These are phyloP conservation scores for Tetradesmus lagerheimii DNA, from an alignment of 139 green algal genomes.

Conservation along the genomic window DNA sequence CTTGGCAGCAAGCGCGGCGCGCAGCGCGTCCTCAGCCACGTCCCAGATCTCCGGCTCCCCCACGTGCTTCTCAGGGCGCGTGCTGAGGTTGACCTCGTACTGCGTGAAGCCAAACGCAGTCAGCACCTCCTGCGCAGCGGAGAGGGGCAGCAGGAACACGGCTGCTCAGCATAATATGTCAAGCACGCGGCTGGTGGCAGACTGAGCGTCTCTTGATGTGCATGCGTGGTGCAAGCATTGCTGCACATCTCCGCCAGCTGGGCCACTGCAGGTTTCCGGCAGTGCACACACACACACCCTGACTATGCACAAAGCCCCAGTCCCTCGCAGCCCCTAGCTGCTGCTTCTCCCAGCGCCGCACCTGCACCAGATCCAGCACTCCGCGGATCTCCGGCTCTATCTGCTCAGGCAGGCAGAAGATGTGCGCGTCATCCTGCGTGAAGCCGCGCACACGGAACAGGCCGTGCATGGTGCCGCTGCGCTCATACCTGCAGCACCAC, in stretches of 20 bases:
- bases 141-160: not conserved
- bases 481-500: conserved; percentile 82
- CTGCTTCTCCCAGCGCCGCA: not conserved
- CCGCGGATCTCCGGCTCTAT: conserved; percentile 88
- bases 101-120: conserved; percentile 92
- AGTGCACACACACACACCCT: no score
- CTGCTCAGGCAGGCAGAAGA: conserved; percentile 98
- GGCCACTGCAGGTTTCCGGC: no score
- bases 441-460: conserved; percentile 98
- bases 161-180: no score
- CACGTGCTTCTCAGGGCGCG: conserved; percentile 94
- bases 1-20: conserved; percentile 86
- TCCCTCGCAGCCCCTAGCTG: no score
- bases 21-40: conserved; percentile 82
- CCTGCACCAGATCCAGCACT: conserved; percentile 80
- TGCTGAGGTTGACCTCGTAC: conserved; percentile 95
- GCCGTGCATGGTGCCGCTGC: conserved; percentile 96
- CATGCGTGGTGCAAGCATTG: not conserved
- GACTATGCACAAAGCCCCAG: no score
- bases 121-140: conserved; percentile 74
- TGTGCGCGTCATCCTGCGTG: conserved; percentile 99
- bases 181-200: not conserved
- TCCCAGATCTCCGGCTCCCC: conserved; percentile 93
- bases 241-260: not conserved
- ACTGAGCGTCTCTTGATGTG: not conserved